Evolutionary conservation across 2,329 filamentous ascomycete species (phyloP).

Genomic region (Paraphoma sp.): DNA sequence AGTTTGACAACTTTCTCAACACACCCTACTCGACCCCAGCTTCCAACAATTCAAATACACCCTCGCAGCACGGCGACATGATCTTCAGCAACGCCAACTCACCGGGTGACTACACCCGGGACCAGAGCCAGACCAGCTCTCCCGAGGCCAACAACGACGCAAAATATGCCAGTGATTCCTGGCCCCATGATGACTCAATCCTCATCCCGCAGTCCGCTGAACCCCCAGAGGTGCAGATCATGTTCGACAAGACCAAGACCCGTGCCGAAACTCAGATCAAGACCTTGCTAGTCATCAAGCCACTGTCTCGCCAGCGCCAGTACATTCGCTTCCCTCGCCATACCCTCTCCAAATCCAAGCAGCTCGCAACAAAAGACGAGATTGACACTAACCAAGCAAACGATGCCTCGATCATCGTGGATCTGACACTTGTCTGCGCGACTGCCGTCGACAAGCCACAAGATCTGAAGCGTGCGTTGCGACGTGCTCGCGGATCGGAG

Average conservation of each 20-base stretch:
- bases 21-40: conserved; percentile 29
- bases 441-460: conserved; percentile 83
- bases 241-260: conserved; percentile 67
- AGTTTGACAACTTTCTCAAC: conserved; percentile 24
- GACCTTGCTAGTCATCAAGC: conserved; percentile 79
- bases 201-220: conserved; percentile 34
- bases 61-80: conserved; percentile 35
- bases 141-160: conserved; percentile 35
- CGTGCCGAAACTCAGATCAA: conserved; percentile 97
- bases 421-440: conserved; percentile 74
- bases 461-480: conserved; percentile 71
- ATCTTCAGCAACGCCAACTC: conserved; percentile 43
- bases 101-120: conserved; percentile 35
- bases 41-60: conserved; percentile 37
- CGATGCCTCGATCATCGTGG: conserved; percentile 47
- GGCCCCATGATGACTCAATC: conserved; percentile 25
- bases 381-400: conserved; percentile 77
- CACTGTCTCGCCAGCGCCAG: conserved; percentile 76
- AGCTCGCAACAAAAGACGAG: conserved; percentile 76
- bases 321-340: conserved; percentile 86
- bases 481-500: conserved; percentile 59
- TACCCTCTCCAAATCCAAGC: conserved; percentile 93
- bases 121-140: conserved; percentile 40
- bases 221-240: conserved; percentile 26
- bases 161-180: conserved; percentile 18